Percentiles rank a stretch among this genome's conserved stretches.
Conservation (phyloP, 2,329 filamentous ascomycete species). For the Ascochyta koolunga region DNA sequence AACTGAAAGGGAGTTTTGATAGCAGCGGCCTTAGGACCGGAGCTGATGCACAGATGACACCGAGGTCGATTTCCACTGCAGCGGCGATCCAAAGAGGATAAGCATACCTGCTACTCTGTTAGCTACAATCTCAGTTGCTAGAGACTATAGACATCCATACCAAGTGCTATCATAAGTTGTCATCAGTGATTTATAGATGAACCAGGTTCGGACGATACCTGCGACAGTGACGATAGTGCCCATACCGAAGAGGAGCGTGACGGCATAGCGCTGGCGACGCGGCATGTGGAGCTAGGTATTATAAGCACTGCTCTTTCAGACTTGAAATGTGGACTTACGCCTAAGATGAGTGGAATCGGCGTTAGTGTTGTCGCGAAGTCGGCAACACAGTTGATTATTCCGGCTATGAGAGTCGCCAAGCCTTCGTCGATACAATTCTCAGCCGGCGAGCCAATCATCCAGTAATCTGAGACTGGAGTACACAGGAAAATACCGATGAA, state of each 20-base stretch:
- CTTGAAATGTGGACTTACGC: conserved; percentile 19
- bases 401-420: conserved; percentile 45
- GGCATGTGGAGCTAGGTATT: conserved; percentile 49
- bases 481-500: conserved; percentile 49
- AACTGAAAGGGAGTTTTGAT: conserved; percentile 32
- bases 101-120: conserved; percentile 23
- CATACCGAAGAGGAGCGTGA: conserved; percentile 48
- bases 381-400: conserved; percentile 52
- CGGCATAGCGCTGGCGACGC: conserved; percentile 47
- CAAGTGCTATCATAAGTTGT: conserved; percentile 53
- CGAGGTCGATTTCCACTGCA: conserved; percentile 54
- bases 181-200: conserved; percentile 51
- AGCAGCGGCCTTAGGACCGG: conserved; percentile 41
- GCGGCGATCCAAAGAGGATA: conserved; percentile 57
- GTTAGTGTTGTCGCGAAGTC: conserved; percentile 52
- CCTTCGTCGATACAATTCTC: conserved; percentile 51
- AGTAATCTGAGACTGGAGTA: conserved; percentile 52
- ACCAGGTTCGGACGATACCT: conserved; percentile 53
- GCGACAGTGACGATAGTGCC: conserved; percentile 52
- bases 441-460: conserved; percentile 44
- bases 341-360: conserved; percentile 52
- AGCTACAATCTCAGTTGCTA: neutral
- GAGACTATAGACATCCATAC: conserved; percentile 22
- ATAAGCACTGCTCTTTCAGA: neutral
- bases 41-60: conserved; percentile 47